These are phyloP conservation scores for Lepiota venenata DNA, from an alignment of 768 basidiomycete genomes.

Conservation along the genomic window DNA sequence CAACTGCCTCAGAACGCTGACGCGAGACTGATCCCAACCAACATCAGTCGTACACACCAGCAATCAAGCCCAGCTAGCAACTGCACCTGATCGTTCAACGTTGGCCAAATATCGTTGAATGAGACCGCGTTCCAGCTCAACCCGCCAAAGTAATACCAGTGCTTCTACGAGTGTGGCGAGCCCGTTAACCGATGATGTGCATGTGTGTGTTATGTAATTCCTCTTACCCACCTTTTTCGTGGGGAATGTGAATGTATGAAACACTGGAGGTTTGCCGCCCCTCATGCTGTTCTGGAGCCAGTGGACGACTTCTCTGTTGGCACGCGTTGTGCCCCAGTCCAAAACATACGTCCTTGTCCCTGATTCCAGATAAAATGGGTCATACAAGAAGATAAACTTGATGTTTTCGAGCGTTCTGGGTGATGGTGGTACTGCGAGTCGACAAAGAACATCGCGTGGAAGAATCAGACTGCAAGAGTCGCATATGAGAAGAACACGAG, in stretches of 20 bases:
- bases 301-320: conserved; percentile 27
- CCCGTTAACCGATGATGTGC: conserved; percentile 2
- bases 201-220: not conserved
- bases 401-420: conserved; percentile 16
- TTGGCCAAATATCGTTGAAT: conserved; percentile 33
- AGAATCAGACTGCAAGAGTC: conserved; percentile 25
- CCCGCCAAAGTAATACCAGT: conserved; percentile 52
- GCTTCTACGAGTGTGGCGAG: conserved; percentile 26
- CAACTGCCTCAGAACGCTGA: conserved; percentile 31
- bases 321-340: conserved; percentile 44
- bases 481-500: not conserved
- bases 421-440: conserved; percentile 31
- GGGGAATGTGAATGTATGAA: conserved; percentile 53
- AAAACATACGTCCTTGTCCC: conserved; percentile 41
- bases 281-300: conserved; percentile 27
- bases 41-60: not conserved
- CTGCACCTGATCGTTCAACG: conserved; percentile 31
- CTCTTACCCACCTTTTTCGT: conserved; percentile 34
- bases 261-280: conserved; percentile 19
- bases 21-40: conserved; percentile 4
- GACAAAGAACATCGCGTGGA: conserved; percentile 38
- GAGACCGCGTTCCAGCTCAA: conserved; percentile 36
- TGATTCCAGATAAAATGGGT: conserved; percentile 53
- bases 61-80: conserved; percentile 3
- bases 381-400: conserved; percentile 45